Evolutionary conservation across 768 basidiomycete genomes (phyloP).

Genomic region (Kwoniella dendrophila): DNA sequence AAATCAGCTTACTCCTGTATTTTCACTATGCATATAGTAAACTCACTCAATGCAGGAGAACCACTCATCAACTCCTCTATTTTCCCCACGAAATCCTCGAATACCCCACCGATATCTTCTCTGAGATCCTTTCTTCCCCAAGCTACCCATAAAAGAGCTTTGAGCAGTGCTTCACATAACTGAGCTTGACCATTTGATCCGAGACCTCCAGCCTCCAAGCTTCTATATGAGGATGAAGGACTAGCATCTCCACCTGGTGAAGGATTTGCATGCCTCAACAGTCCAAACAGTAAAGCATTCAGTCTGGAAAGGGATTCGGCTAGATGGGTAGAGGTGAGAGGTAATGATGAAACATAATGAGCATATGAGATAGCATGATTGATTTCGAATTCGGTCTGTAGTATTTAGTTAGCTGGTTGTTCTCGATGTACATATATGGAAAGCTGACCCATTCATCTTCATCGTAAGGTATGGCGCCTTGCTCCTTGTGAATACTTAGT

Average conservation of each 20-base stretch:
- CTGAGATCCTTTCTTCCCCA: slow-evolving; percentile 21
- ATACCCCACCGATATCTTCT: slow-evolving; percentile 22
- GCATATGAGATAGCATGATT: slow-evolving; percentile 53
- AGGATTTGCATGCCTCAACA: slow-evolving; percentile 30
- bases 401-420: not conserved
- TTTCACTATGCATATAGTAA: not conserved
- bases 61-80: slow-evolving; percentile 30
- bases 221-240: slow-evolving; percentile 36
- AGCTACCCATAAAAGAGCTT: slow-evolving; percentile 42
- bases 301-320: slow-evolving; percentile 27
- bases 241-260: slow-evolving; percentile 11
- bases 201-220: slow-evolving; percentile 10
- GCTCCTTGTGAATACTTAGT: not conserved
- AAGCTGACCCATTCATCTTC: slow-evolving; percentile 46
- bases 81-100: slow-evolving; percentile 26
- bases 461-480: slow-evolving; percentile 19
- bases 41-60: slow-evolving; percentile 28
- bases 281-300: slow-evolving; percentile 29
- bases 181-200: slow-evolving; percentile 30
- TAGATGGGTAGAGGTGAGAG: slow-evolving; percentile 28
- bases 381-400: slow-evolving; percentile 44
- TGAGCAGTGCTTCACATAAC: slow-evolving; percentile 36
- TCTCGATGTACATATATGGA: not conserved
- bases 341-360: slow-evolving; percentile 47
- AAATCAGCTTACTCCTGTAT: not conserved